Conservation (phyloP, 225 moss, liverwort and hornwort species). For the Pseudisothecium myosuroides region DNA sequence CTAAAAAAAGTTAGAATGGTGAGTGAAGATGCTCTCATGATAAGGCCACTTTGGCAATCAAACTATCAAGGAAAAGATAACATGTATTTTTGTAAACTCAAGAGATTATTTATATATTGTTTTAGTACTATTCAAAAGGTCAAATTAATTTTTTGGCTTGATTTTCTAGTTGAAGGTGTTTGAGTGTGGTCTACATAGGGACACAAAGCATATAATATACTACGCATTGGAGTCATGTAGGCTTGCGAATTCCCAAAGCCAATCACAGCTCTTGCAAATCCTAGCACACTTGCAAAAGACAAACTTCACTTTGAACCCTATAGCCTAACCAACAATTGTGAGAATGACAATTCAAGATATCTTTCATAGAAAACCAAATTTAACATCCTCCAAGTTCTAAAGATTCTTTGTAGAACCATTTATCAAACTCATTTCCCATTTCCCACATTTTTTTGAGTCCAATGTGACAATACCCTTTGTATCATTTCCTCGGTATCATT, state of each 20-base stretch:
- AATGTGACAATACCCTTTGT: neutral
- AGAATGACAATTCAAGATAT: neutral
- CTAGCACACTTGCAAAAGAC: neutral
- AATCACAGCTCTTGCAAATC: neutral
- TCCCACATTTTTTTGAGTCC: neutral
- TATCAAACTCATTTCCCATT: neutral
- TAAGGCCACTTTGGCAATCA: accelerated
- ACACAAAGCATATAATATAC: neutral
- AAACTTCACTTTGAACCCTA: too few relatives aligned
- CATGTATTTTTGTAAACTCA: neutral
- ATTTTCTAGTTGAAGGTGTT: neutral
- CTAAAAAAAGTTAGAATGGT: neutral
- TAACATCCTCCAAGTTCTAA: neutral
- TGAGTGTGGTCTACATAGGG: accelerated
- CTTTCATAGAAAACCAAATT: neutral
- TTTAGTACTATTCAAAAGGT: neutral
- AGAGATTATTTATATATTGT: neutral
- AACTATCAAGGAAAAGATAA: neutral
- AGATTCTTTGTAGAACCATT: neutral
- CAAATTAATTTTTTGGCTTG: neutral
- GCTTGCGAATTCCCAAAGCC: neutral
- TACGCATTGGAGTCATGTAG: neutral
- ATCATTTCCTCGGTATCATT: neutral
- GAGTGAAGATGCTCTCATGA: neutral
- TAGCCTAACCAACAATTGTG: neutral